Evolutionary conservation across 192 early-diverging fungal genomes (phyloP), one percentile per base, ranked within the genome.

Genomic region (Dissophora ornata): DNA sequence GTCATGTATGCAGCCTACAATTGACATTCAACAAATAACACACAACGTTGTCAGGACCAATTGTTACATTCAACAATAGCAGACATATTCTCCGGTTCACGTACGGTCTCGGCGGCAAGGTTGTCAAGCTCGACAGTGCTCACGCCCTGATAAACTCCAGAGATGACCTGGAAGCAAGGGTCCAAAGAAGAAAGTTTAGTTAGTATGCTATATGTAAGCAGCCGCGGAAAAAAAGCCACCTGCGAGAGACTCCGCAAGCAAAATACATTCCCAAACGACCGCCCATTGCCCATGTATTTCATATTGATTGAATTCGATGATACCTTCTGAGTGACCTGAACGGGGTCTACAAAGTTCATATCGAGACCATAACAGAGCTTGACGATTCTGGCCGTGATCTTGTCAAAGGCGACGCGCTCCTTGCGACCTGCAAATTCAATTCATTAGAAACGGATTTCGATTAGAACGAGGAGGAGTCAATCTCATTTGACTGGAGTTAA

Each of bases 331-430:
- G 97, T 89, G 15, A 99, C 90, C 18, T 91, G 85, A n/a, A 92
- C 93, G 33, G 96, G 94, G 84, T 98, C 96, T 32, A 99, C 92
- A 83, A 89, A 97, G 87, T 95, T 94, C 62, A 89, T 90, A 86
- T 99, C 94, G 45, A 99, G 85, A 2, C 95, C 94, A 82, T 98
- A 96, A 82, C 95, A 97, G 11, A 99, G 90, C 86, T 99, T 99
- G 85, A 90, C 91, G 74, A 99, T 95, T 56, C 97, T 86, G 8
- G 92, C 88, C 2, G 96, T 94, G 66, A 94, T 94, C 88, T 98
- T 98, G 88, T 98, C 96, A 70, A 98, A 98, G 73, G 94, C 93
- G 45, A 98, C 97, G 69, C 89, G 86, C 78, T 98, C 97, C 68
- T 88, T 89, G 69, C 93, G 85, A 50, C 96, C 95, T 77, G 3